Evolutionary conservation across 1,284 basidiomycete species (phyloP).

Genomic region (Puccinia sorghi): DNA sequence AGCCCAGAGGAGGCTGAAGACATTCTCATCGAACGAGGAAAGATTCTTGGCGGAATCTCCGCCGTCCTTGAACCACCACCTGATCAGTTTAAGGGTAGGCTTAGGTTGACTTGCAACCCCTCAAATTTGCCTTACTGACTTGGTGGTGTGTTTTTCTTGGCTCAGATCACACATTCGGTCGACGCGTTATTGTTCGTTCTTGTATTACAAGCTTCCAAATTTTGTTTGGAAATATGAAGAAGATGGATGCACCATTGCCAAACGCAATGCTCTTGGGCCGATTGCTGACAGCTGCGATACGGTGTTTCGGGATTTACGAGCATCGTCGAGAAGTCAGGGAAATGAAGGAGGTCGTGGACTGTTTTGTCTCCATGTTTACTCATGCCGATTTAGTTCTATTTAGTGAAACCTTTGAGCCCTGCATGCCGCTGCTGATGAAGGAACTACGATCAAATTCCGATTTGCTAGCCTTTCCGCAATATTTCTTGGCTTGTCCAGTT

Average conservation of each 20-base stretch:
- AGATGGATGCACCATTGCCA: conserved; percentile 73
- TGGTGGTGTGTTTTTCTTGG: conserved; percentile 9
- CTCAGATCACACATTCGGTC: conserved; percentile 64
- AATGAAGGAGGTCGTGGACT: conserved; percentile 82
- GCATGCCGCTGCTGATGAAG: conserved; percentile 84
- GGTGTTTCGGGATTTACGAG: conserved; percentile 83
- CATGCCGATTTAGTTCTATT: conserved; percentile 87
- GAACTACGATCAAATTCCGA: conserved; percentile 69
- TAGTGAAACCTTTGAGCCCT: conserved; percentile 86
- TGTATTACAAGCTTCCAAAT: conserved; percentile 87
- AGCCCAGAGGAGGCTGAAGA: conserved; percentile 51
- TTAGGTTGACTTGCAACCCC: not conserved
- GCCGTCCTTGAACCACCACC: conserved; percentile 42
- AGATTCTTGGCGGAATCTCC: conserved; percentile 52
- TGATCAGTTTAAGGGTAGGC: conserved; percentile 42
- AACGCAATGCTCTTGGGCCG: conserved; percentile 85
- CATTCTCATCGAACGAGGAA: conserved; percentile 59
- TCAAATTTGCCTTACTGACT: not conserved
- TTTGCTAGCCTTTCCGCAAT: conserved; percentile 82
- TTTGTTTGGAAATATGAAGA: conserved; percentile 65
- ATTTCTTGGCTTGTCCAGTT: conserved; percentile 77
- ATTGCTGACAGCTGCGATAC: conserved; percentile 81
- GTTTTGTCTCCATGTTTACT: conserved; percentile 73
- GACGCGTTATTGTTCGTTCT: conserved; percentile 81
- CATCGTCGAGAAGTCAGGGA: conserved; percentile 71